phyloP scores from a whole-genome alignment of 306 rosid genomes.

The Hippophae gyantsensis region DNA sequence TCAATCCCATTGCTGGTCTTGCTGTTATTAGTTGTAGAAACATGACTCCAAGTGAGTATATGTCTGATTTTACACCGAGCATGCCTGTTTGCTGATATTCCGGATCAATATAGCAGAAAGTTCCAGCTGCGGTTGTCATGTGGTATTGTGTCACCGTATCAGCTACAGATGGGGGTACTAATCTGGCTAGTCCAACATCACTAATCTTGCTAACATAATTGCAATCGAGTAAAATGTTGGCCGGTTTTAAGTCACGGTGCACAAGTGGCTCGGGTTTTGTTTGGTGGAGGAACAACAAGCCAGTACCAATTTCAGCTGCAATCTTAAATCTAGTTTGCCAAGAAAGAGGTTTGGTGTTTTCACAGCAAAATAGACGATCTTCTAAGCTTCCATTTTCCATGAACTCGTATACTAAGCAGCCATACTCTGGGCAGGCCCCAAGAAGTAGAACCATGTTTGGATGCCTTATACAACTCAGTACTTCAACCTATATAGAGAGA shows the following conservation, averaged over 20 bases:
- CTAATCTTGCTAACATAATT: constrained; percentile 81
- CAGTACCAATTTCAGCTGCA: constrained; percentile 83
- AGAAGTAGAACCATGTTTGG: constrained; percentile 97
- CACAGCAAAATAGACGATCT: constrained; percentile 53
- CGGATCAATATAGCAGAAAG: constrained; percentile 92
- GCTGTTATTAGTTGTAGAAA: constrained; percentile 74
- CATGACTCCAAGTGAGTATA: constrained; percentile 85
- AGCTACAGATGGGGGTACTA: constrained; percentile 67
- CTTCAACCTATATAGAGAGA: constrained; percentile 54
- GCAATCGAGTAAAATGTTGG: constrained; percentile 65
- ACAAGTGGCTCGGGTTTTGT: constrained; percentile 90
- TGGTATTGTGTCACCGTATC: constrained; percentile 67
- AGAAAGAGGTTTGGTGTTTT: constrained; percentile 49
- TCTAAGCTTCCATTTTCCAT: constrained; percentile 90
- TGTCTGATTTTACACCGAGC: constrained; percentile 85
- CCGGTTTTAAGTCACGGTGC: constrained; percentile 95
- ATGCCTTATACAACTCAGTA: constrained; percentile 81
- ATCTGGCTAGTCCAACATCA: constrained; percentile 86
- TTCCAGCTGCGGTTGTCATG: constrained; percentile 88
- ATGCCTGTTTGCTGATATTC: constrained; percentile 97
- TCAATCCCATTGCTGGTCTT: constrained; percentile 78
- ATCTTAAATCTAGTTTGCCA: constrained; percentile 79
- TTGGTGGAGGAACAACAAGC: constrained; percentile 88
- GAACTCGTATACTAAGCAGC: constrained; percentile 84
- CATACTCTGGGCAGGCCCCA: constrained; percentile 96